Evolutionary conservation across 345 rosid genomes (phyloP).

Genomic region (Hypericum androsaemum): DNA sequence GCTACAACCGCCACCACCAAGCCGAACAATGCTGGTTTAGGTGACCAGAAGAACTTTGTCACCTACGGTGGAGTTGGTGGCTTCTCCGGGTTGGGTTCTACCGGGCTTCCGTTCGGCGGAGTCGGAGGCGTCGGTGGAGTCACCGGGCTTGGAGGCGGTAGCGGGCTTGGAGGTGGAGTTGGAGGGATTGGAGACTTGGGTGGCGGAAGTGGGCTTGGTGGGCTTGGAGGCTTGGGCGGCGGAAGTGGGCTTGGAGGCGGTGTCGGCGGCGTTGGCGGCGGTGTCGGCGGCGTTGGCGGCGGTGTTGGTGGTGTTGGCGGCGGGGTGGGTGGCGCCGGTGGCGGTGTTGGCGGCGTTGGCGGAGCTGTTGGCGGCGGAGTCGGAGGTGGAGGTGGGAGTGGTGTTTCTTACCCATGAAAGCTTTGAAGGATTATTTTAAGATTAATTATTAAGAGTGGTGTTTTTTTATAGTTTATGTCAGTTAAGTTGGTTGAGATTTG

Average conservation of each 20-base stretch:
- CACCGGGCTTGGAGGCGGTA: background rate
- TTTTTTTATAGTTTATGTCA: too few relatives aligned
- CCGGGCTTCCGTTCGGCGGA: background rate
- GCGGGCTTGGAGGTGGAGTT: background rate
- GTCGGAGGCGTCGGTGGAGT: background rate
- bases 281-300: background rate
- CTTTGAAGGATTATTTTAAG: too few relatives aligned
- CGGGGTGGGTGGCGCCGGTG: background rate
- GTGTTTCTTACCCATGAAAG: too few relatives aligned
- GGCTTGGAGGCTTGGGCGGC: background rate
- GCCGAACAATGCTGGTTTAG: background rate
- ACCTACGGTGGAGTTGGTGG: background rate
- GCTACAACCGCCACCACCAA: background rate
- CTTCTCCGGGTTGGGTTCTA: background rate
- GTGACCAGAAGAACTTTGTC: background rate
- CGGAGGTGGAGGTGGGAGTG: too few relatives aligned
- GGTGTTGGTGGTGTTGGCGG: background rate
- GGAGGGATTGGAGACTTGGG: background rate
- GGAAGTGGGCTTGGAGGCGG: background rate
- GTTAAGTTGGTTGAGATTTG: too few relatives aligned
- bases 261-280: background rate
- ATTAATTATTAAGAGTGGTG: too few relatives aligned
- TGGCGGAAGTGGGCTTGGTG: background rate
- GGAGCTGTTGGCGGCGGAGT: too few relatives aligned
- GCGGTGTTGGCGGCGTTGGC: too few relatives aligned